phyloP scores from a whole-genome alignment of 2,329 filamentous ascomycete genomes.

The Botryosphaeria dothidea region DNA sequence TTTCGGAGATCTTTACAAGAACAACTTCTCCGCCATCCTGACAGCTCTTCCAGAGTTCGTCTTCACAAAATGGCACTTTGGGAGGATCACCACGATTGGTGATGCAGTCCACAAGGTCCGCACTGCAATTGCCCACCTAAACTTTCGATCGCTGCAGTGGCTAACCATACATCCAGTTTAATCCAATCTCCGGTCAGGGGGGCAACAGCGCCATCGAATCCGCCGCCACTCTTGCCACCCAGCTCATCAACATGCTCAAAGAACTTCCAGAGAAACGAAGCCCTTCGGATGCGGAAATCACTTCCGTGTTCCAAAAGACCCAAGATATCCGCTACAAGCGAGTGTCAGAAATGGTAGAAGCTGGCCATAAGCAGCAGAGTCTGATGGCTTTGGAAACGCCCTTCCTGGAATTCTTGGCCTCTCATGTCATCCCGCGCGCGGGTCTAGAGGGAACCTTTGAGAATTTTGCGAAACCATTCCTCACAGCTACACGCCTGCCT shows the following conservation, averaged over 20 bases:
- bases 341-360: neutral
- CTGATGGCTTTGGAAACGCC: conserved; percentile 1
- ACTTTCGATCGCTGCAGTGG: too few species aligned
- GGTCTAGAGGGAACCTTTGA: neutral
- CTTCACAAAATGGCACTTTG: conserved; percentile 40
- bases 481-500: neutral
- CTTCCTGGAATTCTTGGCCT: neutral
- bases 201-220: conserved; percentile 28
- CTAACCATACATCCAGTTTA: conserved; percentile 14
- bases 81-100: conserved; percentile 42
- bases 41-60: conserved; percentile 40
- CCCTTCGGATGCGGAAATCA: neutral
- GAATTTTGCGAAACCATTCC: neutral
- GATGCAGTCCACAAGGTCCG: conserved; percentile 46
- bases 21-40: conserved; percentile 24
- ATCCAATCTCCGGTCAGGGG: conserved; percentile 24
- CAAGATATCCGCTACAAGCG: neutral
- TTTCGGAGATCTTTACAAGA: conserved; percentile 39
- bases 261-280: neutral
- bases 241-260: neutral
- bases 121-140: too few species aligned
- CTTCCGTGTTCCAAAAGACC: neutral
- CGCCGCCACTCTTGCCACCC: conserved; percentile 22
- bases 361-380: neutral
- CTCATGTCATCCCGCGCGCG: conserved; percentile 5